Base-by-base conservation (phyloP, 495 filamentous ascomycete species). In the Xylaria acuta region DNA sequence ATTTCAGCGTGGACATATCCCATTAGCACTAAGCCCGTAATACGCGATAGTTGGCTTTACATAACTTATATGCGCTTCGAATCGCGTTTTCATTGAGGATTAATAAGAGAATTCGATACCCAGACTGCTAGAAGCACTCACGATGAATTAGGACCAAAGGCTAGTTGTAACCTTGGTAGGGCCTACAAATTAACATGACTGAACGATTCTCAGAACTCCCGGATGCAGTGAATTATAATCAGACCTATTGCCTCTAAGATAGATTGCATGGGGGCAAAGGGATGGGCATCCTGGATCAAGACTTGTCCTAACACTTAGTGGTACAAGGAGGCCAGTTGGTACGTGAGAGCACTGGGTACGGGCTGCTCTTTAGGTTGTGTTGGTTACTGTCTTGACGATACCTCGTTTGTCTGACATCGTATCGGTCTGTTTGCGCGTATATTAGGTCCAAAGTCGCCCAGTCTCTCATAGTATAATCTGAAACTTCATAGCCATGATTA, bases 1-100 rank as follows among this genome's bases (percentile, higher is more conserved):
- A 79, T 20, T 79, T 79, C 56, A 73, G 53, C 11, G 20, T 77
- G 30, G 30, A 75, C 41, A 18, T 73, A 32, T 54, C 72, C 22
- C 36, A 53, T 72, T 58, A 54, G 54, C 25, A 32, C 20, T 36
- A 69, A 22, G 40, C 25, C 32, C 27, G 1, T 14, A 54, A 58
- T 72, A 49, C 67, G 40, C 5, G 22, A n/a, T 18, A 12, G 30
- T 11, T 14, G 18, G 32, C 25, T 58, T 18, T 40, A 40, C 4
- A 7, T 56, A 18, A 67, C 14, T 43, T 58, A 9, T 5, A 38
- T 45, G 38, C 12, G 20, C 18, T 69, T 45, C 14, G 12, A 9
- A 1, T 9, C 6, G 7, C 8, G 1, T 7, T 38, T 49, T 20
- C 8, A 34, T 45, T 7, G 27, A 27, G 5, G 30, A 25, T 18